Evolutionary conservation across 305 asterid species (phyloP), one percentile per base, ranked within the genome.

Genomic region (Solanum aculeatissimum): DNA sequence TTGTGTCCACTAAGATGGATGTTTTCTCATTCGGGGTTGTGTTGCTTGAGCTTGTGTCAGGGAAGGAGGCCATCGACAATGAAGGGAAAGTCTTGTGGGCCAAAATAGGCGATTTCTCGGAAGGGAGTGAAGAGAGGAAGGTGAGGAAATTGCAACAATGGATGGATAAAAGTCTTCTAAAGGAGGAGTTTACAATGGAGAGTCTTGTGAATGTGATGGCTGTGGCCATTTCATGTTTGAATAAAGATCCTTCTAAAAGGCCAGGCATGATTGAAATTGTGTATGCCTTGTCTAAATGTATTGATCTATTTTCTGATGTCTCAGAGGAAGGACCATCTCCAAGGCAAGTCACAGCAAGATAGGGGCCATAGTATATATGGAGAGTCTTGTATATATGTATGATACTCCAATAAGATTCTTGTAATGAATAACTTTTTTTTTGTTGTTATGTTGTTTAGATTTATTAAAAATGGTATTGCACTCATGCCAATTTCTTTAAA

Each of bases 181-280:
- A 78, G 2, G 98, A 95, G 83, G 58, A 92, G 2, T 35, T 86
- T 54, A 68, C 91, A 83, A 87, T 88, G 90, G 98, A 93, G 65
- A 88, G 95, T 78, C 95, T 92, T 42, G 23, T 82, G 87, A 86
- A 91, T 62, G 98, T 92, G 53, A 87, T 93, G 96, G 83, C 92
- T 1, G 91, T 94, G 54, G 98, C 94, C 0, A 69, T 93, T 40
- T 97, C 98, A 72, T 95, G 98, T 82, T 70, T 97, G 90, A 86
- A 84, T 62, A 91, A 80, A 86, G 98, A 97, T 86, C 98, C 99
- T 7, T 88, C 90, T 13, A 94, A 85, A 86, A 92, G 99, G 90
- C 99, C 98, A 63, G 91, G 91, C 65, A 97, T 95, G 98, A 93
- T 97, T 84, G 99, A 97, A 29, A 94, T 97, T 83, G 99, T 97